These are phyloP conservation scores for Biscutella auriculata DNA, from an alignment of 441 rosid genomes.

Conservation along the genomic window DNA sequence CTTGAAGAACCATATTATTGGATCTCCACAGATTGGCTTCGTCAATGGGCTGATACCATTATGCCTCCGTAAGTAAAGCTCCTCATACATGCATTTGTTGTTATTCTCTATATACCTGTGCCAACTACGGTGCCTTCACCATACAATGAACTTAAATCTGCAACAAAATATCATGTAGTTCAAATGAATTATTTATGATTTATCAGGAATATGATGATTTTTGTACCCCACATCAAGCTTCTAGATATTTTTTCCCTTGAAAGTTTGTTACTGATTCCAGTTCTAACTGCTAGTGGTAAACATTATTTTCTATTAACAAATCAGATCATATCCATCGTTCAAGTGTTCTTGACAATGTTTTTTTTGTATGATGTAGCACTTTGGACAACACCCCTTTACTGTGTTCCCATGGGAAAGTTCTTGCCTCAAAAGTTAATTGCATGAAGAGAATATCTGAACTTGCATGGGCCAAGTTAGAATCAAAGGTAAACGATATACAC, in stretches of 20 bases:
- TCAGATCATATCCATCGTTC: constrained; percentile 3
- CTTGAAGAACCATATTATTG: constrained; percentile 61
- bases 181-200: background rate
- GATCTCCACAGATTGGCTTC: constrained; percentile 87
- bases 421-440: constrained; percentile 51
- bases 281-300: background rate
- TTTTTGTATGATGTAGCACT: constrained; percentile 30
- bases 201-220: background rate
- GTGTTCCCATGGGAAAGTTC: constrained; percentile 79
- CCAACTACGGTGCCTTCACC: background rate
- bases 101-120: constrained; percentile 2
- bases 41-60: constrained; percentile 78
- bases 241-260: background rate
- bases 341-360: constrained; percentile 7
- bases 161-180: background rate
- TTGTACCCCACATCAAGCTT: background rate
- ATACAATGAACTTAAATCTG: background rate
- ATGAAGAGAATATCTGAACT: constrained; percentile 69
- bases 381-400: constrained; percentile 71
- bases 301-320: background rate
- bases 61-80: constrained; percentile 58
- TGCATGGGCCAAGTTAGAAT: constrained; percentile 66
- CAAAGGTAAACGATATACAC: constrained; percentile 47
- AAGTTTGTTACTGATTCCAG: background rate
- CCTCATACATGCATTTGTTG: constrained; percentile 1